Base-by-base conservation (phyloP, 202 grass and related monocot species). In the Dendrocalamus latiflorus region DNA sequence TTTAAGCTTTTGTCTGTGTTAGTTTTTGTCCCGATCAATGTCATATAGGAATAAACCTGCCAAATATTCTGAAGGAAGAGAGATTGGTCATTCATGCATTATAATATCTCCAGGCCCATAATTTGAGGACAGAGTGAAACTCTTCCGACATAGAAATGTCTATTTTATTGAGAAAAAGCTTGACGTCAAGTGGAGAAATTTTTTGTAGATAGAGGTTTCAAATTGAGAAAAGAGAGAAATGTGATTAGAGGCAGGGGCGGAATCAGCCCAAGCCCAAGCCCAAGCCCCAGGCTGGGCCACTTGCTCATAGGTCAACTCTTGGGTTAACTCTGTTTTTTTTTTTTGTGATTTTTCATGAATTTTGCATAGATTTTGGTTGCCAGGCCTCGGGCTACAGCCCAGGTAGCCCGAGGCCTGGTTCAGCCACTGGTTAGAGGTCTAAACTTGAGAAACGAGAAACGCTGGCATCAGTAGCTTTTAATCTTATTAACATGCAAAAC, bases 101-200 rank as follows among this genome's bases (percentile, higher is more conserved):
- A 1, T 39, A 24, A 64, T 37, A 83, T 55, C 7, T 66, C 9
- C 7, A 16, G 25, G 6, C 24, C 48, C 7, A 64, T 53, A 84
- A 54, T 28, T 87, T 80, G n/a, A 33, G 65, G 65, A 53, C 1
- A 84, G 5, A 57, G 57, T 49, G 28, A 72, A 65, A 53, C 43
- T 26, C 38, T 88, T 74, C 22, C 72, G 22, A 47, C 37, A 64
- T 78, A 65, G 20, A 26, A 72, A 57, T 75, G 30, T 51, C 17
- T 68, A 26, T n/a, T n/a, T n/a, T n/a, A 3, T 67, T 4, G 20
- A 53, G 28, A 51, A 65, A 73, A 75, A 39, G 20, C 39, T 43
- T 48, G 37, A 8, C 38, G 37, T 18, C 53, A 36, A 70, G 18
- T 70, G 49, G 6, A 61, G 21, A 75, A 41, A 41, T 15, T 20